These are phyloP conservation scores for Lentinus brumalis DNA, from an alignment of 768 basidiomycete species.

Conservation along the genomic window DNA sequence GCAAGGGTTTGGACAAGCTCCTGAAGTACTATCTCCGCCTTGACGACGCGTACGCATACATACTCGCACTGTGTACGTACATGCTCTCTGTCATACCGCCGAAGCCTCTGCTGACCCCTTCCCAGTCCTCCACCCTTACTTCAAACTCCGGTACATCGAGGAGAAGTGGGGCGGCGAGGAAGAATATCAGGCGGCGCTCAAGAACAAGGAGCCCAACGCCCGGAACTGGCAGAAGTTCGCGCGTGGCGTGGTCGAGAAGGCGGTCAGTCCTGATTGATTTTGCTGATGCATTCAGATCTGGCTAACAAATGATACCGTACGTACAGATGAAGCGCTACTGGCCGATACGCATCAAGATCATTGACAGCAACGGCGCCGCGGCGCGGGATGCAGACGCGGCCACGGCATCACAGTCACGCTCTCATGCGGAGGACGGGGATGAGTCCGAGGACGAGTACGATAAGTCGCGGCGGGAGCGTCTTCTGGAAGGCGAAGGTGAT, in stretches of 20 bases:
- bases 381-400: background rate
- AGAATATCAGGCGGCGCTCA: background rate
- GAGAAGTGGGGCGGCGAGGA: background rate
- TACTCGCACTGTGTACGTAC: conserved; percentile 29
- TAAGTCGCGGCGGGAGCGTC: background rate
- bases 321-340: background rate
- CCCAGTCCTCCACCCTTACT: conserved; percentile 30
- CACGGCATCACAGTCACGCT: no score
- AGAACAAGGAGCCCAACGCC: background rate
- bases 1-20: conserved; percentile 28
- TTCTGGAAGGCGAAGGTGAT: conserved; percentile 18
- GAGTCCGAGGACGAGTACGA: background rate
- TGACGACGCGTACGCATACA: conserved; percentile 19
- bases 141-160: conserved; percentile 4
- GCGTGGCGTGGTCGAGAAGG: background rate
- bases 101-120: conserved; percentile 14
- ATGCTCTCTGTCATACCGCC: no score
- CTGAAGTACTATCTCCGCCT: conserved; percentile 26
- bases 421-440: background rate
- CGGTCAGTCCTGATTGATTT: background rate
- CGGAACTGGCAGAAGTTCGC: background rate
- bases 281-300: background rate
- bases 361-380: background rate
- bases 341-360: background rate
- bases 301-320: no score